phyloP scores from a whole-genome alignment of 2,329 filamentous ascomycete genomes.

The Fusarium algeriense region DNA sequence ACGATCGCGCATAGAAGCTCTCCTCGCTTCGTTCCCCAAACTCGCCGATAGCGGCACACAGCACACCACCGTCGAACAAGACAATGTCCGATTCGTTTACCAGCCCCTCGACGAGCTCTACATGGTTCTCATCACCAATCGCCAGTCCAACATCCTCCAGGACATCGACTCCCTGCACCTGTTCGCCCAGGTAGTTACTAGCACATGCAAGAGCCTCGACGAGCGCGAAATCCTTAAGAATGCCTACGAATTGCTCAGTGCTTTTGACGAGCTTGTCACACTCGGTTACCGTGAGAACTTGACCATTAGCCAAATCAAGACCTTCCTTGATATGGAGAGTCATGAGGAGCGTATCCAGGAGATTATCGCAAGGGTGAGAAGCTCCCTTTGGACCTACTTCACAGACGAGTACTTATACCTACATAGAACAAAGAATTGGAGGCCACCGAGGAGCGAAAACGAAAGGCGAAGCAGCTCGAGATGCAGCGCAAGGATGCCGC shows the following conservation, averaged over 20 bases:
- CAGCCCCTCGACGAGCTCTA: conserved; percentile 99
- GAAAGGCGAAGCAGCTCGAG: conserved; percentile 98
- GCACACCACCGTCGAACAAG: conserved; percentile 98
- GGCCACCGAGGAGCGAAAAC: conserved; percentile 96
- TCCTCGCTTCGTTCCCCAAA: conserved; percentile 97
- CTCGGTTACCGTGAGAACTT: conserved; percentile 96
- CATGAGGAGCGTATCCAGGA: conserved; percentile 99
- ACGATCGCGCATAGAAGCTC: conserved; percentile 93
- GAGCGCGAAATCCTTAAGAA: conserved; percentile 95
- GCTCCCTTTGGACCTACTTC: background rate
- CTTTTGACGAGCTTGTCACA: conserved; percentile 97
- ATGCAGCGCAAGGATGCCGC: conserved; percentile 98
- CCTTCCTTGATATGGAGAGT: conserved; percentile 98
- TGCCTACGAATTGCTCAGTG: conserved; percentile 94
- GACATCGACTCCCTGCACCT: conserved; percentile 98
- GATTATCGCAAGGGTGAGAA: conserved; percentile 86
- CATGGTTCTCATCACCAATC: conserved; percentile 99
- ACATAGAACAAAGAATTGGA: conserved; percentile 96
- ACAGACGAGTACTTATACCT: conserved; percentile 41
- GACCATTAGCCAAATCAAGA: conserved; percentile 97
- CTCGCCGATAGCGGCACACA: conserved; percentile 95
- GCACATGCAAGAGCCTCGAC: conserved; percentile 94
- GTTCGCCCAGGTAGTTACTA: conserved; percentile 96
- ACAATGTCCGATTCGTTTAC: conserved; percentile 99
- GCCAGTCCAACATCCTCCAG: conserved; percentile 98